Evolutionary conservation across 768 basidiomycete genomes (phyloP).

Genomic region (Pleurotus djamor): DNA sequence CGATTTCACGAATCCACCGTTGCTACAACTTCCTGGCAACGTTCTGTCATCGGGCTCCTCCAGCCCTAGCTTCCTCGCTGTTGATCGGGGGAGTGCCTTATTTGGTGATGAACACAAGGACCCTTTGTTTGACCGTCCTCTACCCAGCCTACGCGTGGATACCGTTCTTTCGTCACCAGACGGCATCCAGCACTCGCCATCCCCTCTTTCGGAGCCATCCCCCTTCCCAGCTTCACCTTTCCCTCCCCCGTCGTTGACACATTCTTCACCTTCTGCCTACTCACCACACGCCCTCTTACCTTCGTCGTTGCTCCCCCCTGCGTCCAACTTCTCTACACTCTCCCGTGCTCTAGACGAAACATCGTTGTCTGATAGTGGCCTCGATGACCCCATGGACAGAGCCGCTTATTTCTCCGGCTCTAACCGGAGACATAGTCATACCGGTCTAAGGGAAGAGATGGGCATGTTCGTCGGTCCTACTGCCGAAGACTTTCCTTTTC

Average conservation of each 20-base stretch:
- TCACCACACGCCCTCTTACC: background rate
- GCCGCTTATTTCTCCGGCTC: background rate
- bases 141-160: slow-evolving; percentile 5
- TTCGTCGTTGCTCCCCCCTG: background rate
- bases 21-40: background rate
- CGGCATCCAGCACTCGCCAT: slow-evolving; percentile 2
- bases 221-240: slow-evolving; percentile 1
- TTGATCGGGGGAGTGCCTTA: slow-evolving; percentile 1
- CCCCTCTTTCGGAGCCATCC: slow-evolving; percentile 2
- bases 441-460: background rate
- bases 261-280: slow-evolving; percentile 4
- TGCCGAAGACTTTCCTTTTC: background rate
- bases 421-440: slow-evolving; percentile 3
- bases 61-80: slow-evolving; percentile 1
- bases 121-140: background rate
- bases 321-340: slow-evolving; percentile 2
- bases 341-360: slow-evolving; percentile 2
- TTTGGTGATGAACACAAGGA: slow-evolving; percentile 3
- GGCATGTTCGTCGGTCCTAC: background rate
- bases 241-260: background rate
- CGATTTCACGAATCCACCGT: background rate
- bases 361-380: background rate
- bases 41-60: slow-evolving; percentile 2
- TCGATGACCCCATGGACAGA: background rate
- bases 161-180: slow-evolving; percentile 4